A percentile compares a stretch with the other conserved stretches of the same genome.
These are phyloP conservation scores for Circinella umbellata DNA, from an alignment of 371 early-diverging fungal genomes.

Conservation along the genomic window DNA sequence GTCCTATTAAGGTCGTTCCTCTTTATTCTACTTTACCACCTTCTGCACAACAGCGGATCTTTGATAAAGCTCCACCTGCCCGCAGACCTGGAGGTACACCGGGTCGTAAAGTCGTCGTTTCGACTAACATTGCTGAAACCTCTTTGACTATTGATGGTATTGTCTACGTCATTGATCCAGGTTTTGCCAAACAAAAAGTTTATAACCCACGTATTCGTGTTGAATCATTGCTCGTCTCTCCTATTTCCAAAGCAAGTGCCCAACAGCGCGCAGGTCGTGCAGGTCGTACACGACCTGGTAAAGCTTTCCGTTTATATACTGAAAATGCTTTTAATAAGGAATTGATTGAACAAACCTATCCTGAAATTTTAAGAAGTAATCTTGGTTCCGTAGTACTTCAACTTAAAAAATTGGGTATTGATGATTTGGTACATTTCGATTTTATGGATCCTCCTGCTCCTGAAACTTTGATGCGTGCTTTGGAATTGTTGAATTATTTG, in stretches of 20 bases:
- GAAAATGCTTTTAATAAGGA: conserved; percentile 82
- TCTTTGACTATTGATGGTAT: conserved; percentile 98
- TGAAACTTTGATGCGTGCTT: conserved; percentile 90
- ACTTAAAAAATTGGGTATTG: conserved; percentile 86
- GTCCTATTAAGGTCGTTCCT: conserved; percentile 83
- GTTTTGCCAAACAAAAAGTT: conserved; percentile 98
- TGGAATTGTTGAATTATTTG: conserved; percentile 89
- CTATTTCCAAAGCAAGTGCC: conserved; percentile 81
- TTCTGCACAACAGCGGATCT: conserved; percentile 89
- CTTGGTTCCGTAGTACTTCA: conserved; percentile 86
- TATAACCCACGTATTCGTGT: conserved; percentile 95
- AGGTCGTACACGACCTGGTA: conserved; percentile 91
- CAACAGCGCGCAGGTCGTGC: conserved; percentile 93
- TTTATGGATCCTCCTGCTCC: conserved; percentile 95
- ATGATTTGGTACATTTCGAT: conserved; percentile 92
- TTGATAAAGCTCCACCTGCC: conserved; percentile 85
- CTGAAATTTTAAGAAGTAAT: conserved; percentile 89
- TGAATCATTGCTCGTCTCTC: conserved; percentile 75
- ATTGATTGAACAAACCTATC: conserved; percentile 88
- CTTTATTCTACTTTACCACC: conserved; percentile 95
- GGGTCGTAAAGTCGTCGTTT: conserved; percentile 94
- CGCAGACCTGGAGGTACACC: conserved; percentile 75
- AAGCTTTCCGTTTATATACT: conserved; percentile 94
- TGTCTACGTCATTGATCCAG: conserved; percentile 98
- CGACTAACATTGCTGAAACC: conserved; percentile 99